Evolutionary conservation across 345 rosid genomes (phyloP).

Genomic region (Trapa incisa): DNA sequence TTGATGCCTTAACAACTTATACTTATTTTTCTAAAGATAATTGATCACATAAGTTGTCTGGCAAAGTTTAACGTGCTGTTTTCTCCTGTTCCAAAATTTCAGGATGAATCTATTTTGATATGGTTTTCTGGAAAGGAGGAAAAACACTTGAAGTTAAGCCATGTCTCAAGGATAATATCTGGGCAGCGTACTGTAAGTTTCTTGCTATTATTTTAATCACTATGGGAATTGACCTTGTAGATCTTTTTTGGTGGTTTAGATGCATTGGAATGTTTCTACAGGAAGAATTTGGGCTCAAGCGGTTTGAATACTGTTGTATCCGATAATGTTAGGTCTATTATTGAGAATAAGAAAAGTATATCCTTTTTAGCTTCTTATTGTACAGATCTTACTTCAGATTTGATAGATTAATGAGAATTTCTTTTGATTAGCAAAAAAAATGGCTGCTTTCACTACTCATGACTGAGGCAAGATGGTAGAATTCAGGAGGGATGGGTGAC

Average conservation of each 20-base stretch:
- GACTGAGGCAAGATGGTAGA: too few species aligned
- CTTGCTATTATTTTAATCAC: not conserved
- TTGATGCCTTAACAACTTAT: not conserved
- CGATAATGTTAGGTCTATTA: too few species aligned
- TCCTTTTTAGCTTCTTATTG: too few species aligned
- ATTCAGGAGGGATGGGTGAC: too few species aligned
- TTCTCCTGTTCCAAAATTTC: conserved; percentile 19
- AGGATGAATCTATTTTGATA: conserved; percentile 69
- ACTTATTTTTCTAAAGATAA: not conserved
- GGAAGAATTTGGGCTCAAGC: too few species aligned
- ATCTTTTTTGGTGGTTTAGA: too few species aligned
- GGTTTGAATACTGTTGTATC: too few species aligned
- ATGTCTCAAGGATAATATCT: conserved; percentile 58
- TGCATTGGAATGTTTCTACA: too few species aligned
- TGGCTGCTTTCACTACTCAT: not conserved
- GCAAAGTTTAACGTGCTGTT: not conserved
- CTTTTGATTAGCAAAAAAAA: not conserved
- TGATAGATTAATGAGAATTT: too few species aligned
- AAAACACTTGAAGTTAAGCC: conserved; percentile 55
- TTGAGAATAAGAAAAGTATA: too few species aligned
- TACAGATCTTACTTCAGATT: too few species aligned
- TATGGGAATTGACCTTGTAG: not conserved
- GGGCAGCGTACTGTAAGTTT: conserved; percentile 74
- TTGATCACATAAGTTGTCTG: not conserved
- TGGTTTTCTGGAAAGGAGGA: conserved; percentile 74